Conservation (phyloP, 2,329 filamentous ascomycete species). For the Hymenoscyphus scutula region DNA sequence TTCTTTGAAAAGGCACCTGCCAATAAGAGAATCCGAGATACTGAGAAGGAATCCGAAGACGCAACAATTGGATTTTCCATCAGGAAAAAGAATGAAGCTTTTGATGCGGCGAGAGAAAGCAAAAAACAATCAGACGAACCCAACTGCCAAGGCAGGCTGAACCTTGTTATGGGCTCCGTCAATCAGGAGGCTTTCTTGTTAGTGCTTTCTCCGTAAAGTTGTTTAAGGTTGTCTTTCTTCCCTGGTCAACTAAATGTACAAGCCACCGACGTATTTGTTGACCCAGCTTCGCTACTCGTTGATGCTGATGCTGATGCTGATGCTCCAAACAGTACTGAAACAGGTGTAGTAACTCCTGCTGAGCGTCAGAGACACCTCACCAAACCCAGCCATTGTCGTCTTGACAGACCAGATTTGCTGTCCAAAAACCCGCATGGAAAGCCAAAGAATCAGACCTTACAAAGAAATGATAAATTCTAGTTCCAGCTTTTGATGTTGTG, state of each 20-base stretch:
- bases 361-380: background rate
- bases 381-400: background rate
- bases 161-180: background rate
- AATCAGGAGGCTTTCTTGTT: background rate
- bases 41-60: background rate
- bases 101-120: background rate
- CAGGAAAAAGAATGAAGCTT: background rate
- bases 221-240: background rate
- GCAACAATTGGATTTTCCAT: background rate
- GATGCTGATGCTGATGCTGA: background rate
- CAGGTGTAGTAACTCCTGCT: background rate
- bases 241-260: background rate
- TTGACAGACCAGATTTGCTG: background rate
- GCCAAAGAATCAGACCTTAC: too few relatives aligned
- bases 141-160: background rate
- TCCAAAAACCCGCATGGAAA: background rate
- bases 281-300: background rate
- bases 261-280: background rate
- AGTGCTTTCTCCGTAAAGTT: background rate
- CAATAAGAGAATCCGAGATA: background rate
- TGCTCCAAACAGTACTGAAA: background rate
- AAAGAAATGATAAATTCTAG: too few relatives aligned
- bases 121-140: background rate
- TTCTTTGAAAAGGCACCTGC: background rate
- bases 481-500: background rate